These are phyloP conservation scores for Salix dunnii DNA, from an alignment of 345 rosid genomes.

Conservation along the genomic window DNA sequence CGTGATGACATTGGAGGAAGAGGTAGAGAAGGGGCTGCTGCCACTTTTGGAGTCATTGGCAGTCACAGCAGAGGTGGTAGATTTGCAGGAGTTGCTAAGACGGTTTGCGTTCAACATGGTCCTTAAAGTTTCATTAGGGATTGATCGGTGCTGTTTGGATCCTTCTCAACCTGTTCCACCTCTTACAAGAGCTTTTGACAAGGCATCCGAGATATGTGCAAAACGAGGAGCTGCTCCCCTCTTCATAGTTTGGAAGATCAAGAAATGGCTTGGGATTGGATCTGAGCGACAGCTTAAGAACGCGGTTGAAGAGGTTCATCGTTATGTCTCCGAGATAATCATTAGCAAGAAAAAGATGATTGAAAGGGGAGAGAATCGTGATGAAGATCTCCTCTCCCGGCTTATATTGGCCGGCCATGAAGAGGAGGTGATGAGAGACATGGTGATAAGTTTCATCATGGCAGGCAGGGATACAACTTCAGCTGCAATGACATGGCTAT, in stretches of 20 bases:
- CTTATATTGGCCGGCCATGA: constrained; percentile 22
- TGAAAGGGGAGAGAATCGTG: not conserved
- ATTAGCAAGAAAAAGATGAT: constrained; percentile 4
- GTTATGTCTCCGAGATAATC: constrained; percentile 18
- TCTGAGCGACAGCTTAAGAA: constrained; percentile 24
- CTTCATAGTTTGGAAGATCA: constrained; percentile 24
- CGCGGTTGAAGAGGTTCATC: constrained; percentile 18
- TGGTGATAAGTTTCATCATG: constrained; percentile 27
- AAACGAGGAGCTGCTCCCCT: constrained; percentile 25
- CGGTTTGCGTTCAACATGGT: constrained; percentile 24
- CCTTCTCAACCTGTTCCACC: constrained; percentile 19
- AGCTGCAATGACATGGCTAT: constrained; percentile 35
- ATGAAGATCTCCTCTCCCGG: constrained; percentile 25
- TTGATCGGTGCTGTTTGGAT: constrained; percentile 18
- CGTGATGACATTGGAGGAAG: constrained; percentile 20
- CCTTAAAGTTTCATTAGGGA: constrained; percentile 21
- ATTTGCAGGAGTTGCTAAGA: constrained; percentile 27
- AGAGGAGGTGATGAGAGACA: constrained; percentile 22
- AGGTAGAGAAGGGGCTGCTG: constrained; percentile 18
- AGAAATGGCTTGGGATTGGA: constrained; percentile 34
- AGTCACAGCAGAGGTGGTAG: constrained; percentile 9
- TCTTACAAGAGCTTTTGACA: constrained; percentile 21
- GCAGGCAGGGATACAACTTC: constrained; percentile 37
- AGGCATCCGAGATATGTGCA: constrained; percentile 24
- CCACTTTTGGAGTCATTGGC: constrained; percentile 25